Evolutionary conservation across 192 early-diverging fungal genomes (phyloP), one percentile per base, ranked within the genome.

Genomic region (Nowakowskiella sp.): DNA sequence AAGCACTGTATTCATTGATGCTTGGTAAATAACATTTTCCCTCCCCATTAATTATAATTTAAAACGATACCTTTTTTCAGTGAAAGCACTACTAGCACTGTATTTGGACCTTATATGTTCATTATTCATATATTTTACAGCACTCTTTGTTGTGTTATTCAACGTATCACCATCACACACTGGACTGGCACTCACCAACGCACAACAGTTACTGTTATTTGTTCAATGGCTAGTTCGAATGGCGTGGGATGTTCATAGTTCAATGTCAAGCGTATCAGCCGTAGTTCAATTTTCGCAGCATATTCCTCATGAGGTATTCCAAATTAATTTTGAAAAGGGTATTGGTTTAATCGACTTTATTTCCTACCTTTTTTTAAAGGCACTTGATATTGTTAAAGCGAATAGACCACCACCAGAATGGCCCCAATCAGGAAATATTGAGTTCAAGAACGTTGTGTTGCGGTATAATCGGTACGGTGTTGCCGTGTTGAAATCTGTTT

Each of bases 1-100:
- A 85, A 61, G 73, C 70, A 10, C 57, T 87, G 29, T 85, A 83
- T 52, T 78, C 80, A 0, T 61, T 87, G 48, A 79, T 85, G 71
- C 67, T 81, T 32, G 71, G 76, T 78, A 72, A 33, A 44, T 31
- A 49, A 0, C 8, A 10, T 39, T 39, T 2, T 22, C n/a, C n/a
- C n/a, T n/a, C n/a, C n/a, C n/a, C n/a, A n/a, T n/a, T n/a, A n/a
- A n/a, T n/a, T n/a, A n/a, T n/a, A n/a, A n/a, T n/a, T n/a, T n/a
- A n/a, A n/a, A n/a, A n/a, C n/a, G n/a, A n/a, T n/a, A n/a, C n/a
- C 10, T 19, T 10, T 8, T 32, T 16, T 32, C 29, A 73, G 66
- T 85, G 13, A 70, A 75, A 42, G 55, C 77, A 4, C 71, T 86
- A 62, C 65, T 73, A 44, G 60, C 85, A 13, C 65, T 86, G 10